Evolutionary conservation across 441 rosid species (phyloP), one percentile per base, ranked within the genome.

Genomic region (Corymbia citriodora): DNA sequence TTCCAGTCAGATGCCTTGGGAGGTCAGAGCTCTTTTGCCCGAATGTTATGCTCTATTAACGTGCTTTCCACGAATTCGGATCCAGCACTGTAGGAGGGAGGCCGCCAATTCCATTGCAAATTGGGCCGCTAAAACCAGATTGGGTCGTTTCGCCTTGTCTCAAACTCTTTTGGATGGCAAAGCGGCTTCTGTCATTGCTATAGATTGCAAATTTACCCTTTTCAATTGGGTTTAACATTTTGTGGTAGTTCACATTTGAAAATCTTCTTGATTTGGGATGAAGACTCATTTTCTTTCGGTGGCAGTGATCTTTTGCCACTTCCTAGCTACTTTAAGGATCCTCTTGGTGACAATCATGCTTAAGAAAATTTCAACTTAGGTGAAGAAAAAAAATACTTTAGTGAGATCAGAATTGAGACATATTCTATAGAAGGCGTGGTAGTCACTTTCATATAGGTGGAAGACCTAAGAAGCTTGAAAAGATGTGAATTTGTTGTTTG

Each of bases 201-300:
- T 92, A 93, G 45, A 93, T 89, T 81, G 92, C 93, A 90, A 94
- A 95, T 57, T 93, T 94, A 13, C 94, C 95, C 88, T 93, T 92
- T 16, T 90, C 90, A 57, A 88, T 90, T 23, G 70, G 57, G 17
- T 29, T 54, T 54, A 54, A 18, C 16, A 54, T 54, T 54, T 7
- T 54, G 55, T 8, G 16, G 7, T n/a, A 1, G 9, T 65, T n/a
- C 15, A 36, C 72, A 65, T n/a, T 65, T 65, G 33, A 29, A 29
- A 65, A 65, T n/a, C 36, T 65, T n/a, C 36, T 31, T 65, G 10
- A 7, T 65, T 1, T 65, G 45, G 45, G 45, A 40, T 65, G 72
- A n/a, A 2, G 36, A n/a, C 50, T 55, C 83, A 18, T n/a, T 53
- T 85, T 18, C 79, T 89, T n/a, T 31, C 55, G 2, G 63, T 55